A percentile compares a stretch with the other conserved stretches of the same genome.
These are phyloP conservation scores for Sclerotinia minor DNA, from an alignment of 2,329 filamentous ascomycete genomes.

Conservation along the genomic window DNA sequence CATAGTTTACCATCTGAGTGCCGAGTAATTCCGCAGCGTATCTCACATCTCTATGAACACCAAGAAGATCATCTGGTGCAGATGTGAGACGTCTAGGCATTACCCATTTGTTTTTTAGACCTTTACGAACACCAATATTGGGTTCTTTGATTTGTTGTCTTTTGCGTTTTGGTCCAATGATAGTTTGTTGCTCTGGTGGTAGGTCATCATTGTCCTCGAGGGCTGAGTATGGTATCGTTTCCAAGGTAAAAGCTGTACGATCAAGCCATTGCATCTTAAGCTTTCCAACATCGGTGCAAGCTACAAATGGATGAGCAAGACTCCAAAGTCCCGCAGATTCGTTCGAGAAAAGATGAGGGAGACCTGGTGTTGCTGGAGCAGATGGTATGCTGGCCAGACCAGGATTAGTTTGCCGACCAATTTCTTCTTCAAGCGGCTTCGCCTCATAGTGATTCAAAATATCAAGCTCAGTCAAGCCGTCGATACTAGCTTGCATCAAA, in stretches of 20 bases:
- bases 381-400: conserved; percentile 37
- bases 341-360: conserved; percentile 18
- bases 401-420: conserved; percentile 31
- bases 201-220: conserved; percentile 38
- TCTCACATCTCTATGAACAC: conserved; percentile 23
- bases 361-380: conserved; percentile 14
- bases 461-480: conserved; percentile 30
- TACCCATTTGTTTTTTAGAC: conserved; percentile 24
- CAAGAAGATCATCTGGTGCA: conserved; percentile 21
- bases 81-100: conserved; percentile 21
- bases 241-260: conserved; percentile 45
- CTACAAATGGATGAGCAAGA: conserved; percentile 15
- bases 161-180: neutral
- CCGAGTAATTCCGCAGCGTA: conserved; percentile 21
- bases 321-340: conserved; percentile 24
- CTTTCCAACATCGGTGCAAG: conserved; percentile 14
- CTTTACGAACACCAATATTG: conserved; percentile 21
- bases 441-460: conserved; percentile 33
- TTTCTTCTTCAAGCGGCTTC: conserved; percentile 28
- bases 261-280: conserved; percentile 34
- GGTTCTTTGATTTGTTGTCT: conserved; percentile 18
- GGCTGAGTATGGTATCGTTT: conserved; percentile 48
- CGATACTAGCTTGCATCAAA: conserved; percentile 2
- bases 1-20: conserved; percentile 25
- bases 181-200: conserved; percentile 18